A percentile compares a stretch with the other conserved stretches of the same genome.
Evolutionary conservation across 192 early-diverging fungal genomes (phyloP).

Genomic region (Dissophora globulifera): DNA sequence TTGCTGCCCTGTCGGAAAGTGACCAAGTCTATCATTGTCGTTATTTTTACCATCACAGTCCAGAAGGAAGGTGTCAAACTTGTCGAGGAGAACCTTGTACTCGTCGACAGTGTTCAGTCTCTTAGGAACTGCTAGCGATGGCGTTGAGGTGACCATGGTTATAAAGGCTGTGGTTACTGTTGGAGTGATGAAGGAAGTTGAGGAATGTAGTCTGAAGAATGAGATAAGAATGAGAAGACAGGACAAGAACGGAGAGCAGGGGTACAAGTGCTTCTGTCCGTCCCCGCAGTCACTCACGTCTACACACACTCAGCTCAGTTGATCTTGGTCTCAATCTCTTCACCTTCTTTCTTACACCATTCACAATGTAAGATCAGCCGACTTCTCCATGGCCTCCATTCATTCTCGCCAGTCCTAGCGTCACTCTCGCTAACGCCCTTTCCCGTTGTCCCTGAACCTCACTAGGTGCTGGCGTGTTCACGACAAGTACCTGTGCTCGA

Average conservation of each 20-base stretch:
- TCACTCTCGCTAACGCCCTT: background rate
- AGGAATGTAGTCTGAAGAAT: background rate
- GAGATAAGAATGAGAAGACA: background rate
- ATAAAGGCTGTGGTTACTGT: no score
- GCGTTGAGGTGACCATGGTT: conserved; percentile 5
- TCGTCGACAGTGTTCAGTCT: conserved; percentile 63
- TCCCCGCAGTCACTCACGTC: background rate
- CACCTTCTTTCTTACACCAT: background rate
- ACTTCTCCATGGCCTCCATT: background rate
- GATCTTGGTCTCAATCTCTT: background rate
- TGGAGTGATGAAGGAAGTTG: background rate
- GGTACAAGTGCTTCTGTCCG: background rate
- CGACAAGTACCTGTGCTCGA: conserved; percentile 50
- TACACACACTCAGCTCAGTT: background rate
- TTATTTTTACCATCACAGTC: conserved; percentile 99
- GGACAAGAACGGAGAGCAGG: background rate
- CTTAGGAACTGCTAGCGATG: conserved; percentile 10
- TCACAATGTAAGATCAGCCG: no score
- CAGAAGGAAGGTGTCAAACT: conserved; percentile 92
- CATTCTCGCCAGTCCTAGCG: background rate
- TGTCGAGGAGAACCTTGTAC: conserved; percentile 72
- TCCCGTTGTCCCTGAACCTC: background rate
- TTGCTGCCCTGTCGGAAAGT: no score
- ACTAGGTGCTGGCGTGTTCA: conserved; percentile 52
- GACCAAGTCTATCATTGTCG: no score